Percentiles rank a stretch among this genome's conserved stretches.
Evolutionary conservation across 768 basidiomycete genomes (phyloP).

Genomic region (Termitomyces sp.): DNA sequence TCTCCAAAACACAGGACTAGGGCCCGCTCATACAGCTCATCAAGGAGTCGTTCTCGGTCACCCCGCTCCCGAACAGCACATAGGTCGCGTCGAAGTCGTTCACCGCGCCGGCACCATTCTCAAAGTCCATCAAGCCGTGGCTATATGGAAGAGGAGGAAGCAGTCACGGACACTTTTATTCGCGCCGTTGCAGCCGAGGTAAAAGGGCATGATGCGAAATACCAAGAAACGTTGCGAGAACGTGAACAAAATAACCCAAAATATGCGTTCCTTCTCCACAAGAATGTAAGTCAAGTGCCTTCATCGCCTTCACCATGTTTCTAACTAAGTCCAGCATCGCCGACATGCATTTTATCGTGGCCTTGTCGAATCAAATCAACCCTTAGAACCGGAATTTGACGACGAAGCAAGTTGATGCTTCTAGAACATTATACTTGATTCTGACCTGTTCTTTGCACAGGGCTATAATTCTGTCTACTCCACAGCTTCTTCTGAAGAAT

Average conservation of each 20-base stretch:
- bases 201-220: constrained; percentile 72
- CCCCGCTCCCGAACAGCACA: constrained; percentile 29
- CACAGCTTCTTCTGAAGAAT: constrained; percentile 92
- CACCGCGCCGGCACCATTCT: constrained; percentile 44
- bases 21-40: constrained; percentile 46
- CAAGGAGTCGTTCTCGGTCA: constrained; percentile 44
- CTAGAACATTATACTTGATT: neutral
- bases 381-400: constrained; percentile 67
- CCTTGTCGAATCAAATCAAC: constrained; percentile 54
- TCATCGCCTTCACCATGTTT: neutral
- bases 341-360: constrained; percentile 69
- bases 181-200: constrained; percentile 84
- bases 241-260: constrained; percentile 80
- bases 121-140: constrained; percentile 46
- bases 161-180: constrained; percentile 82
- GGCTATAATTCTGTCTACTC: constrained; percentile 88
- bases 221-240: constrained; percentile 69
- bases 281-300: constrained; percentile 39
- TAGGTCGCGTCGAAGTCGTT: constrained; percentile 38
- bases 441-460: constrained; percentile 30
- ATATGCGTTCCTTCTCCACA: constrained; percentile 70
- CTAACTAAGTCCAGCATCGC: constrained; percentile 47
- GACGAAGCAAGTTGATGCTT: constrained; percentile 54
- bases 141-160: constrained; percentile 54
- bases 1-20: constrained; percentile 36